phyloP scores from a whole-genome alignment of 495 filamentous ascomycete species.

The Penicillium desertorum region DNA sequence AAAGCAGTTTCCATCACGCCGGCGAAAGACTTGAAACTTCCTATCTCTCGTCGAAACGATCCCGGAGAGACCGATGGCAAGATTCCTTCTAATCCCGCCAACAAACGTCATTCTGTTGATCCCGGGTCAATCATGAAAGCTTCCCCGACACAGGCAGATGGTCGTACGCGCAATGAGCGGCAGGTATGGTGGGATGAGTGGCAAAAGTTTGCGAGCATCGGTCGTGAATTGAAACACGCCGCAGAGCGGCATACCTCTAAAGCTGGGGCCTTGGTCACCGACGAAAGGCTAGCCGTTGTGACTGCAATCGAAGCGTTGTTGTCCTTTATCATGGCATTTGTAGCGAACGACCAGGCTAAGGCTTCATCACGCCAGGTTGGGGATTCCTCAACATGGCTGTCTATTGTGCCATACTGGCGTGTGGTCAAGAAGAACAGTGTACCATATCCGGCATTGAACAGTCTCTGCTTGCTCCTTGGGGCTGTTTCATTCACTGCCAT shows the following conservation, averaged over 20 bases:
- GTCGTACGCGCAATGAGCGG: conserved; percentile 37
- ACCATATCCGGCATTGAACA: conserved; percentile 40
- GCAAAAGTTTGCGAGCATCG: conserved; percentile 41
- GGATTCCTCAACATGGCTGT: conserved; percentile 48
- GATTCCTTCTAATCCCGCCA: conserved; percentile 27
- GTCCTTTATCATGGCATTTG: conserved; percentile 51
- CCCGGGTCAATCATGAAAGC: conserved; percentile 25
- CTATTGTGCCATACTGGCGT: conserved; percentile 50
- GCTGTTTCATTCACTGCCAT: conserved; percentile 50
- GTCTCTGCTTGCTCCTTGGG: conserved; percentile 46
- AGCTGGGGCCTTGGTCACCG: conserved; percentile 27
- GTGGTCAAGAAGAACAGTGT: conserved; percentile 42
- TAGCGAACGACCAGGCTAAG: conserved; percentile 46
- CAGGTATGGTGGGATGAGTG: conserved; percentile 49
- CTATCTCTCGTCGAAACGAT: conserved; percentile 28
- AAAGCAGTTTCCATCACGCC: conserved; percentile 32
- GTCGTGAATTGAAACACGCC: conserved; percentile 51
- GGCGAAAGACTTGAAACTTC: conserved; percentile 33
- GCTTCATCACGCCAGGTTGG: conserved; percentile 34
- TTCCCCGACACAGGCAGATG: conserved; percentile 33
- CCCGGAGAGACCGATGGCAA: conserved; percentile 31
- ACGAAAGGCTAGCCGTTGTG: conserved; percentile 45
- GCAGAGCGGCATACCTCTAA: conserved; percentile 42
- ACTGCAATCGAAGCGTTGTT: conserved; percentile 50
- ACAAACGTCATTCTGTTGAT: conserved; percentile 31